Evolutionary conservation across 495 filamentous ascomycete genomes (phyloP), one percentile per base, ranked within the genome.

Genomic region (Trichocladium uniseriatum): DNA sequence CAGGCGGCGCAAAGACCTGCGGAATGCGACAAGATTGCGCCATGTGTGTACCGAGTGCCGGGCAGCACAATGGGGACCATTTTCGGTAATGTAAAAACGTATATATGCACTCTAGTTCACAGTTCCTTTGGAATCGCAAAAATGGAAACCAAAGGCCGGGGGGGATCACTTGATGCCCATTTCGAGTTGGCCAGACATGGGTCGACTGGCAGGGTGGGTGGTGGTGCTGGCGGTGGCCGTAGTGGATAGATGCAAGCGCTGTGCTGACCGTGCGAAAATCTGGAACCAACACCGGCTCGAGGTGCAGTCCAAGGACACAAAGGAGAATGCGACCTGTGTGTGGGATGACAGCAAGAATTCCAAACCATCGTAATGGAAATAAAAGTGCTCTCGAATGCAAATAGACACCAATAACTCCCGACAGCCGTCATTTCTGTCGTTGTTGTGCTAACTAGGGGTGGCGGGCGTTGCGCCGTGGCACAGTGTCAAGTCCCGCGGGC

Each of bases 401-500:
- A 8, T 8, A 27, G 24, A 8, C 24, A 4, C 24, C 24, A 8
- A 8, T 27, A 27, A n/a, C n/a, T n/a, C 24, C 24, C 24, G 8
- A 6, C 31, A 32, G 10, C 5, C 11, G 31, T 5, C 11, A 10
- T 32, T 32, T 32, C 5, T 11, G 5, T 3, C 10, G 9, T 2
- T 48, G 16, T 11, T n/a, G n/a, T 43, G 10, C n/a, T n/a, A n/a
- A n/a, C n/a, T n/a, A n/a, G n/a, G n/a, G n/a, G n/a, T n/a, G 37
- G 21, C 21, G 45, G 43, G 34, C 16, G 34, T 36, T 48, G 53
- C 36, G 39, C 51, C 29, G 48, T 49, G 49, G 53, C 56, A 59
- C 57, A 60, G 60, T 63, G 57, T 47, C 32, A 19, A 54, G 48
- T 55, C 41, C 13, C 15, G 31, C 43, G 29, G 22, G 27, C 37